Evolutionary conservation across 495 filamentous ascomycete genomes (phyloP).

Genomic region (Daldinia bambusicola): DNA sequence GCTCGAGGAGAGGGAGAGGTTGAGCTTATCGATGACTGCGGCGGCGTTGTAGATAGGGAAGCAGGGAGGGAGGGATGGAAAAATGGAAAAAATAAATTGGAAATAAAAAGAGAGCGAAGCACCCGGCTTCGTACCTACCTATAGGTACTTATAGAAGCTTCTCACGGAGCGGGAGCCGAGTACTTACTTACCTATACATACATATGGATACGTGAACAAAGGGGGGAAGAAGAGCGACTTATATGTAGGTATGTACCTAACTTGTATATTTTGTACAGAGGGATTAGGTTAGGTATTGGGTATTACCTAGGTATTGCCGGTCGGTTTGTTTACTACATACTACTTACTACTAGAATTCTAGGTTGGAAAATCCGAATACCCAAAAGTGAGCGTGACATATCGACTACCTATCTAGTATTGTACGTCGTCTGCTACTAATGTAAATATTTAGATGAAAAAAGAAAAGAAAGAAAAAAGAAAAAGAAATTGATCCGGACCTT

Average conservation of each 20-base stretch:
- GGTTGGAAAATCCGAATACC: conserved; percentile 10
- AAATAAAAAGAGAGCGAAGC: neutral
- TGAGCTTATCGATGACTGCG: conserved; percentile 22
- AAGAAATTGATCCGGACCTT: too few relatives aligned
- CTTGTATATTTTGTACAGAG: neutral
- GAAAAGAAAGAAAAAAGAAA: too few relatives aligned
- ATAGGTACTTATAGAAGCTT: neutral
- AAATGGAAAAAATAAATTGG: neutral
- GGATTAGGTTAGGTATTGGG: neutral
- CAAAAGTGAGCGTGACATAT: neutral
- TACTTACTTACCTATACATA: neutral
- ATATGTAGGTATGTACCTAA: neutral
- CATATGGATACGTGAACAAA: neutral
- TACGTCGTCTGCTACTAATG: too few relatives aligned
- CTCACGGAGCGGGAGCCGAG: neutral
- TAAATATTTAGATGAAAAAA: too few relatives aligned
- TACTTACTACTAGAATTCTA: neutral
- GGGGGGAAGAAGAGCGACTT: neutral
- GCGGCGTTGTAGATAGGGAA: conserved; percentile 2
- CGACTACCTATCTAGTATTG: too few relatives aligned
- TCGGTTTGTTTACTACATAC: neutral
- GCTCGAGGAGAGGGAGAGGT: conserved; percentile 40
- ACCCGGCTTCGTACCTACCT: too few relatives aligned
- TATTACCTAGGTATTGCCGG: too few relatives aligned
- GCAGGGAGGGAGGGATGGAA: too few relatives aligned